Conservation (phyloP, 2,329 filamentous ascomycete species). For the Raffaelea albimanens region DNA sequence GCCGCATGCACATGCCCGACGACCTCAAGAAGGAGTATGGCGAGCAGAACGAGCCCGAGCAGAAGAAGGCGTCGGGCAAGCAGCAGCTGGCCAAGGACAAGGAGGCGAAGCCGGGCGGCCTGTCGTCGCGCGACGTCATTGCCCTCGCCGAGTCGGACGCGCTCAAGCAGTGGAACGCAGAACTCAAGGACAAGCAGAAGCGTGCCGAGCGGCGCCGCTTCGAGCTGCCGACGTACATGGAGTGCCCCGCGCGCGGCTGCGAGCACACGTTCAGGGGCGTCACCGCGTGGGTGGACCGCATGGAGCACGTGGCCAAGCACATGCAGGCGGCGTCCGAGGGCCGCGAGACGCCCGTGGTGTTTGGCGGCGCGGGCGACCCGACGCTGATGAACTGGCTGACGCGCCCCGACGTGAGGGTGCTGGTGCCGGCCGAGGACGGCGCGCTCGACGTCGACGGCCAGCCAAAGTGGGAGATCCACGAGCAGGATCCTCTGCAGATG, state of each 20-base stretch:
- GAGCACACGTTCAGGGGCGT: constrained; percentile 44
- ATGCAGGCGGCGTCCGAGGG: constrained; percentile 43
- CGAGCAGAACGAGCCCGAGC: constrained; percentile 12
- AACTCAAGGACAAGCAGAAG: constrained; percentile 45
- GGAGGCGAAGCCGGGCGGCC: not conserved
- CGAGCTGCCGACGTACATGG: constrained; percentile 46
- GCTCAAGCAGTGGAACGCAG: constrained; percentile 34
- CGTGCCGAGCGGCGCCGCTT: constrained; percentile 53
- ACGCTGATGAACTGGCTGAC: constrained; percentile 29
- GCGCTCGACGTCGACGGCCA: not conserved
- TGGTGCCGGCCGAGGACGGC: not conserved
- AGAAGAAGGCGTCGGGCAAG: constrained; percentile 15
- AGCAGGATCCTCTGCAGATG: not conserved
- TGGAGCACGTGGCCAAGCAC: constrained; percentile 82
- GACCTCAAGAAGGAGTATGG: constrained; percentile 24
- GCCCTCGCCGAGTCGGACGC: constrained; percentile 4
- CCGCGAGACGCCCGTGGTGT: constrained; percentile 12
- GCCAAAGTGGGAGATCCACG: not conserved
- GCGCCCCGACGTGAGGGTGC: constrained; percentile 18
- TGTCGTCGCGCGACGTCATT: not conserved
- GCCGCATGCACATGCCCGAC: constrained; percentile 67
- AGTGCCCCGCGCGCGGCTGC: constrained; percentile 56
- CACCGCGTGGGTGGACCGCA: constrained; percentile 67
- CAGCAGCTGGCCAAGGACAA: not conserved
- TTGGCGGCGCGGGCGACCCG: constrained; percentile 26